phyloP scores from a whole-genome alignment of 2,329 filamentous ascomycete genomes.

The Paracamarosporium sp. region DNA sequence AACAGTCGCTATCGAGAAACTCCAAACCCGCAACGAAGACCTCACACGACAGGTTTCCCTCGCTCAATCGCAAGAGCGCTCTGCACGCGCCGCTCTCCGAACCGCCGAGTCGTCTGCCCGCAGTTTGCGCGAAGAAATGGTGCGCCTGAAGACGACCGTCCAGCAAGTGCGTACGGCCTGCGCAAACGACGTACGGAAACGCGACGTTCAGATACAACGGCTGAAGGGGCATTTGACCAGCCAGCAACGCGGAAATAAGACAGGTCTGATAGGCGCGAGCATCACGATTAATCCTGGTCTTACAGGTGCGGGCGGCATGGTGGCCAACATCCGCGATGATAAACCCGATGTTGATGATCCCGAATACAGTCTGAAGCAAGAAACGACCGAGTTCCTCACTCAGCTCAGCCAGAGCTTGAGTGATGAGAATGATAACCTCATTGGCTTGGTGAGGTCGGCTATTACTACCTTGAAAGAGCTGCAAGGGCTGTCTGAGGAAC shows the following conservation, averaged over 20 bases:
- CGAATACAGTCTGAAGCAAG: constrained; percentile 75
- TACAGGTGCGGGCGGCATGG: constrained; percentile 29
- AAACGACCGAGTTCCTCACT: constrained; percentile 91
- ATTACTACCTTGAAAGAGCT: constrained; percentile 73
- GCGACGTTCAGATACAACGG: constrained; percentile 86
- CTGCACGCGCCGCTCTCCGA: constrained; percentile 72
- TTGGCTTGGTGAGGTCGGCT: constrained; percentile 74
- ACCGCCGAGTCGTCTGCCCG: constrained; percentile 76
- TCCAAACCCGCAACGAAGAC: constrained; percentile 63
- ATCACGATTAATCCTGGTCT: constrained; percentile 53
- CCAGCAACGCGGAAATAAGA: constrained; percentile 57
- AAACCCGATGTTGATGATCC: constrained; percentile 60
- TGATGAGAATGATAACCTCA: constrained; percentile 88
- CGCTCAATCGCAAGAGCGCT: constrained; percentile 73
- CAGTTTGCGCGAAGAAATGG: constrained; percentile 82
- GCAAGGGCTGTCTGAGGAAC: constrained; percentile 59
- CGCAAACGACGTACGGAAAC: constrained; percentile 87
- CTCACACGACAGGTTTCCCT: constrained; percentile 63
- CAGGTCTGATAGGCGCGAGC: constrained; percentile 54
- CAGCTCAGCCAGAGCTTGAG: constrained; percentile 82
- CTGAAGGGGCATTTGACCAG: constrained; percentile 87
- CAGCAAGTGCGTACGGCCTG: constrained; percentile 86
- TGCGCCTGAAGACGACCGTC: constrained; percentile 78
- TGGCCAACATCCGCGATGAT: constrained; percentile 59
- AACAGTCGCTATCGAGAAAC: constrained; percentile 68